A percentile compares a stretch with the other conserved stretches of the same genome.
Conservation (phyloP, 73 alveolate species). For the Tetrahymena malaccensis region DNA sequence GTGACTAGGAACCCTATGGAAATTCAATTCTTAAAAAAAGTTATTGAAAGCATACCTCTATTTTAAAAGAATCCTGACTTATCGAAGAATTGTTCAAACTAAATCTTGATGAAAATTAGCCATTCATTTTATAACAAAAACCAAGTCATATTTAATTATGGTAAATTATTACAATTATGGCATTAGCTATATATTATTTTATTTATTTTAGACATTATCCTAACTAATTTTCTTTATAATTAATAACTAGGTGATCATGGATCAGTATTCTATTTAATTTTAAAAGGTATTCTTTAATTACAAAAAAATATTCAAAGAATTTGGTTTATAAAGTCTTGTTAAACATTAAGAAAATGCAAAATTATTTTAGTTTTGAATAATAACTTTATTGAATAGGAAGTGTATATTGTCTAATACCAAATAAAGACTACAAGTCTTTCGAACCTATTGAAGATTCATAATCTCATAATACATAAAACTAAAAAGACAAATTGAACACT, state of each 20-base stretch:
- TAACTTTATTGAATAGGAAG: not conserved
- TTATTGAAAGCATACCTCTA: not conserved
- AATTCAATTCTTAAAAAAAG: not conserved
- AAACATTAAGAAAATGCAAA: not conserved
- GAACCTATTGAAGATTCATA: not conserved
- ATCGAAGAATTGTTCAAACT: not conserved
- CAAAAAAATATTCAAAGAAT: too few species aligned
- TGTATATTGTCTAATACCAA: not conserved
- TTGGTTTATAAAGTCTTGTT: too few species aligned
- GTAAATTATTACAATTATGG: not conserved
- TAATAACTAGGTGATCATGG: not conserved
- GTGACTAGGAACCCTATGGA: not conserved
- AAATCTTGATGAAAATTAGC: not conserved
- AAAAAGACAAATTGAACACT: not conserved
- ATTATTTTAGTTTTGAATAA: not conserved
- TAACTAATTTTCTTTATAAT: not conserved
- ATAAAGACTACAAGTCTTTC: not conserved
- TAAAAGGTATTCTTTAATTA: not conserved
- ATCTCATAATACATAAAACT: too few species aligned
- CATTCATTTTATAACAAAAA: not conserved
- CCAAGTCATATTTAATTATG: not conserved
- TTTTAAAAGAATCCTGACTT: not conserved
- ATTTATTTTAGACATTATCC: not conserved
- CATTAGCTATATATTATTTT: not conserved
- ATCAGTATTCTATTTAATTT: not conserved